Evolutionary conservation across 306 rosid species (phyloP).

Genomic region (Dalbergia cochinchinensis): DNA sequence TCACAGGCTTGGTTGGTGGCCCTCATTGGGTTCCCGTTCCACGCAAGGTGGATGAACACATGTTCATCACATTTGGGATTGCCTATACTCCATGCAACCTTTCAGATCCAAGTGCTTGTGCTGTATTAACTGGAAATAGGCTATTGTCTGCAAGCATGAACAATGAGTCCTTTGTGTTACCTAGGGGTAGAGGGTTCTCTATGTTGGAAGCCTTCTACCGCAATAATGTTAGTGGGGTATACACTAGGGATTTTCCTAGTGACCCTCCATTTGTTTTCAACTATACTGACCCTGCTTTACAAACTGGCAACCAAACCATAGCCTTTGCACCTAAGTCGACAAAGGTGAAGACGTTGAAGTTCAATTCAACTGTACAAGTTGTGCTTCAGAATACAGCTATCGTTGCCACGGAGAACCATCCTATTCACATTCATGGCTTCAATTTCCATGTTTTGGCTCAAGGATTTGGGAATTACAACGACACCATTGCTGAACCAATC

Average conservation of each 20-base stretch:
- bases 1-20: constrained; percentile 50
- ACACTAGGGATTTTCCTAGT: constrained; percentile 62
- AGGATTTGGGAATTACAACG: constrained; percentile 70
- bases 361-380: constrained; percentile 62
- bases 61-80: constrained; percentile 64
- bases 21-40: constrained; percentile 68
- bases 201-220: constrained; percentile 60
- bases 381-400: constrained; percentile 66
- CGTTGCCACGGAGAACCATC: constrained; percentile 55
- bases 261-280: constrained; percentile 52
- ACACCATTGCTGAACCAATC: constrained; percentile 30
- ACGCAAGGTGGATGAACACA: constrained; percentile 51
- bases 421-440: constrained; percentile 71
- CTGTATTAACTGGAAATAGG: too few species aligned
- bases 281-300: constrained; percentile 42
- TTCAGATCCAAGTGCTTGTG: background rate
- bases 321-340: constrained; percentile 59
- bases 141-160: constrained; percentile 72
- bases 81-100: constrained; percentile 35
- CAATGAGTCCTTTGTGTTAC: constrained; percentile 69
- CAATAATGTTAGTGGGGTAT: constrained; percentile 45
- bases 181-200: constrained; percentile 33
- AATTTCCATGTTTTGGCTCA: constrained; percentile 72
- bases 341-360: constrained; percentile 64
- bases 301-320: too few species aligned